Percentiles rank a stretch among this genome's conserved stretches.
Conservation (phyloP, 495 filamentous ascomycete genomes). For the Amphirosellinia nigrospora region DNA sequence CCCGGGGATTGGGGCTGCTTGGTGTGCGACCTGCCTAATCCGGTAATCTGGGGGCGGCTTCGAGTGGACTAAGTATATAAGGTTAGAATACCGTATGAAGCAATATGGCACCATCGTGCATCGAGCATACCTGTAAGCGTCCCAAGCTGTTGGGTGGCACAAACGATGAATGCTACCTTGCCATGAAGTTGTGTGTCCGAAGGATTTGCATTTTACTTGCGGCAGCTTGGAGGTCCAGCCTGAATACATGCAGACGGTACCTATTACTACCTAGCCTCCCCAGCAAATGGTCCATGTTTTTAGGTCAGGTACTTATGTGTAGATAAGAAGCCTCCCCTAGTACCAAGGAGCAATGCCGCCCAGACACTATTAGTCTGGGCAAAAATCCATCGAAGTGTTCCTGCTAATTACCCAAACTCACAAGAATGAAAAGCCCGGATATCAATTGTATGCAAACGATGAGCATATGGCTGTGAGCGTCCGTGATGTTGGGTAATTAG, state of each 20-base stretch:
- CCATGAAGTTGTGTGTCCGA: background rate
- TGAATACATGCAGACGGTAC: background rate
- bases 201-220: background rate
- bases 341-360: background rate
- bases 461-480: background rate
- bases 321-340: slow-evolving; percentile 7
- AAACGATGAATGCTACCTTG: slow-evolving; percentile 2
- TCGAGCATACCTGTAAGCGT: slow-evolving; percentile 19
- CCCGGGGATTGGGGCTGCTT: background rate
- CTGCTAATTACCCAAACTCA: too few species aligned
- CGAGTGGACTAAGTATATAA: background rate
- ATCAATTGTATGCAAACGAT: background rate
- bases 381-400: background rate
- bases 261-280: background rate
- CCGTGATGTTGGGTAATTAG: background rate
- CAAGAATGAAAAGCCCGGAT: background rate
- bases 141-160: slow-evolving; percentile 1
- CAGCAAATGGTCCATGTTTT: background rate
- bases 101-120: slow-evolving; percentile 4
- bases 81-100: too few species aligned
- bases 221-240: background rate
- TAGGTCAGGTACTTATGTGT: background rate
- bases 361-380: slow-evolving; percentile 1
- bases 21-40: background rate
- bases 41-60: slow-evolving; percentile 5